Evolutionary conservation across 331 rosid species (phyloP).

Genomic region (Quercus tomentella): DNA sequence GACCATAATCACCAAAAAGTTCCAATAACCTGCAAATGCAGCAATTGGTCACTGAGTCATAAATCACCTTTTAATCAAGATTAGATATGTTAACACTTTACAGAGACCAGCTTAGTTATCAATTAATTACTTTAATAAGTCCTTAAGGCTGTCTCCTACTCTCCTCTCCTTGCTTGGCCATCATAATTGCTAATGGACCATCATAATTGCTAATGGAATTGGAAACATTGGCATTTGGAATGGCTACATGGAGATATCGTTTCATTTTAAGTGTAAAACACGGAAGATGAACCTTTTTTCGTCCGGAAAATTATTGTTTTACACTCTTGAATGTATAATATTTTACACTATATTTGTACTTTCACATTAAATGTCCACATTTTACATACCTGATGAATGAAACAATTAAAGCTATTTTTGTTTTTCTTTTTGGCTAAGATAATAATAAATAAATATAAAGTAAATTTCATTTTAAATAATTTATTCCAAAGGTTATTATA

Average conservation of each 20-base stretch:
- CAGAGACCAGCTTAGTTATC: not conserved
- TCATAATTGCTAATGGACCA: not conserved
- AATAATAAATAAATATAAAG: no score
- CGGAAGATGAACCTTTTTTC: not conserved
- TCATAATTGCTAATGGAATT: not conserved
- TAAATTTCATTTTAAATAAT: no score
- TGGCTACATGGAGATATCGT: not conserved
- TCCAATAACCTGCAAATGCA: not conserved
- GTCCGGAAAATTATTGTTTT: no score
- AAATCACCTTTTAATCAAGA: constrained; percentile 9
- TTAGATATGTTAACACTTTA: not conserved
- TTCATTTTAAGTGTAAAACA: not conserved
- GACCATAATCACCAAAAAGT: not conserved
- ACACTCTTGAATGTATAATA: no score
- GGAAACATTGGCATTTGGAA: not conserved
- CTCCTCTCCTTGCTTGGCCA: not conserved
- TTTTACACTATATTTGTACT: no score
- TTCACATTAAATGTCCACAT: no score
- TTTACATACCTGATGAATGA: no score
- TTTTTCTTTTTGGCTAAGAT: no score
- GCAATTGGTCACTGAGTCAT: constrained; percentile 15
- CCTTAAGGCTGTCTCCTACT: not conserved
- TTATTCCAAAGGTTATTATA: no score
- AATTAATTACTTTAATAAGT: not conserved
- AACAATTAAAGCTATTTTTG: no score